A percentile compares a stretch with the other conserved stretches of the same genome.
Conservation (phyloP, 164 flowering plant genomes). For the Stephania cephalantha region DNA sequence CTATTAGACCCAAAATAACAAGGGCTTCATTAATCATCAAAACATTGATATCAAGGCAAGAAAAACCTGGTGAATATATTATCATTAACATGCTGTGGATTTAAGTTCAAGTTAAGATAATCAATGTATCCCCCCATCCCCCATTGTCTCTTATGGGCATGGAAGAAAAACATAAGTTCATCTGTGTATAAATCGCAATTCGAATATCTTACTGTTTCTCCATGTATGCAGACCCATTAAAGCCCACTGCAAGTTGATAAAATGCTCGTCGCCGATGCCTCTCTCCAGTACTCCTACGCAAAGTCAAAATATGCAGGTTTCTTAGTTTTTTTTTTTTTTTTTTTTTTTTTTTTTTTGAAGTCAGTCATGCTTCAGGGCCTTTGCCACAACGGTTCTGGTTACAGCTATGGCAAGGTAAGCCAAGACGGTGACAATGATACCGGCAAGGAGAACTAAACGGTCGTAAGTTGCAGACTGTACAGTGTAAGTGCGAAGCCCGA, state of each 20-base stretch:
- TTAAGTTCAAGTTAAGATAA: background rate
- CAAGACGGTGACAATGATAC: constrained; percentile 48
- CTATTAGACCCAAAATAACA: background rate
- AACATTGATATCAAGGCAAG: background rate
- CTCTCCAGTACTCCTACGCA: background rate
- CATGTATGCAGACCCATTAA: background rate
- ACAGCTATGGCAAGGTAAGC: constrained; percentile 48
- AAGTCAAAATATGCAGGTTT: background rate
- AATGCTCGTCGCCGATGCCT: background rate
- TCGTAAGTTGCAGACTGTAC: constrained; percentile 57
- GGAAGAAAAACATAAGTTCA: background rate
- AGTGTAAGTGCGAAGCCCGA: constrained; percentile 56
- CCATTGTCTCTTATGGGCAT: background rate
- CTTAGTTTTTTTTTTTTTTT: background rate
- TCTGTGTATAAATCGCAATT: background rate
- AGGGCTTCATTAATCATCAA: background rate
- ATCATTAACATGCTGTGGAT: too few relatives aligned
- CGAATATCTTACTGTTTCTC: background rate
- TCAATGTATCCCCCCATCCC: background rate
- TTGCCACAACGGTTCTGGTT: constrained; percentile 42
- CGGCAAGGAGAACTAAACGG: constrained; percentile 43
- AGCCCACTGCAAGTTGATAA: too few relatives aligned
- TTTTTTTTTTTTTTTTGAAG: background rate
- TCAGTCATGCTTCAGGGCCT: constrained; percentile 75
- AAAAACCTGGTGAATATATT: background rate